phyloP scores from a whole-genome alignment of 2,329 filamentous ascomycete species.

The Albifimbria verrucaria region DNA sequence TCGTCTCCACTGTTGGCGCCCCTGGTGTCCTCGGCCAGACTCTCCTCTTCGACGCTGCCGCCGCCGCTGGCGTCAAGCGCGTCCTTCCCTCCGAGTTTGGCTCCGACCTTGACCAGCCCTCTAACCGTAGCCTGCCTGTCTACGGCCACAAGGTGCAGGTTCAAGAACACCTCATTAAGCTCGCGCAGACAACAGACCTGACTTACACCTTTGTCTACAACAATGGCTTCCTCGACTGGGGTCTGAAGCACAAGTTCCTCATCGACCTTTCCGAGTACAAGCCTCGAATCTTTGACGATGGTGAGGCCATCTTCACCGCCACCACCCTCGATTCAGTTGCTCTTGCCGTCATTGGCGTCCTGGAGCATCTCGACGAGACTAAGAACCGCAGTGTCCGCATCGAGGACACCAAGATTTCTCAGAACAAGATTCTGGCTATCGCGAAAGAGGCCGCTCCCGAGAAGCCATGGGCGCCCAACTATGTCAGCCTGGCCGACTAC shows the following conservation, averaged over 20 bases:
- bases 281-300: constrained; percentile 45
- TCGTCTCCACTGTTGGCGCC: constrained; percentile 36
- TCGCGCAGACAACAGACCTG: constrained; percentile 37
- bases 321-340: constrained; percentile 46
- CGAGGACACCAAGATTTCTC: constrained; percentile 40
- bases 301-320: constrained; percentile 42
- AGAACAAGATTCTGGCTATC: constrained; percentile 40
- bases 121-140: constrained; percentile 42
- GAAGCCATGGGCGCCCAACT: constrained; percentile 44
- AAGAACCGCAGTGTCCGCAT: constrained; percentile 48
- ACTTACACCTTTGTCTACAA: constrained; percentile 54
- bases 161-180: constrained; percentile 36
- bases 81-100: constrained; percentile 61
- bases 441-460: constrained; percentile 46
- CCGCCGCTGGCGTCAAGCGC: constrained; percentile 57
- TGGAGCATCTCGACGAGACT: constrained; percentile 48
- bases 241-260: constrained; percentile 37
- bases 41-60: constrained; percentile 54
- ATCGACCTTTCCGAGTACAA: constrained; percentile 36
- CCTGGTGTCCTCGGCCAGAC: constrained; percentile 35
- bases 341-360: constrained; percentile 44
- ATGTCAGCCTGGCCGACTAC: constrained; percentile 24
- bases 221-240: constrained; percentile 60
- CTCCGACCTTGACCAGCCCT: constrained; percentile 26
- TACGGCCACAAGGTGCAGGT: constrained; percentile 47